Base-by-base conservation (phyloP, 306 rosid genomes). In the Citrullus amarus region DNA sequence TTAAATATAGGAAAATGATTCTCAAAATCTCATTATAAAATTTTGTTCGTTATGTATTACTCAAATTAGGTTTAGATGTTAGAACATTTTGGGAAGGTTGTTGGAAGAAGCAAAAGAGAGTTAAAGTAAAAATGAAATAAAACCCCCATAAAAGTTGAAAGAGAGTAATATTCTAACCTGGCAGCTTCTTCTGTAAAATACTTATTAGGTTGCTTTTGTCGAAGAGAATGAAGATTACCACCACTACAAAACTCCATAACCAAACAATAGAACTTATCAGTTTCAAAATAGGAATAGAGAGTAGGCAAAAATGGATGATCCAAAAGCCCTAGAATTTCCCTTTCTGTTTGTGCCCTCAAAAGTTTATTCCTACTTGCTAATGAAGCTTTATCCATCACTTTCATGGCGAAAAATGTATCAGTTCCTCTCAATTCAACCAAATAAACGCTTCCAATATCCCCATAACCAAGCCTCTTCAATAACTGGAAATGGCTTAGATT, bases 171-270 rank as follows among this genome's bases (percentile, higher is more conserved):
- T 41, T 41, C 6, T 41, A 13, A 51, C 57, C 81, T 78, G 22
- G 81, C 81, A 78, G 81, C 81, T 60, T 78, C 72, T 65, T 78
- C 81, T 0, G 81, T 60, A n/a, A 78, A 78, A 30, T 78, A 66
- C 38, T 78, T 78, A 58, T 46, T 50, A 22, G 81, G 81, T 51
- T 78, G 81, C 59, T 61, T 61, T n/a, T 78, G 81, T 2, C 81
- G 68, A 63, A 78, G 74, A 50, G 81, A 60, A n/a, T 78, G 81
- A 50, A 78, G 73, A 65, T 78, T 63, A 6, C 81, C 81, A 14
- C 81, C 81, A 2, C 74, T 44, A 51, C 81, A 78, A 53, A 60
- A 78, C 74, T 78, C 81, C 81, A 78, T 78, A 14, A 78, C 81
- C 74, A 78, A 78, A 28, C 81, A 78, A 34, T 61, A 60, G 12